Evolutionary conservation across 495 filamentous ascomycete genomes (phyloP).

Genomic region (Podospora comata): DNA sequence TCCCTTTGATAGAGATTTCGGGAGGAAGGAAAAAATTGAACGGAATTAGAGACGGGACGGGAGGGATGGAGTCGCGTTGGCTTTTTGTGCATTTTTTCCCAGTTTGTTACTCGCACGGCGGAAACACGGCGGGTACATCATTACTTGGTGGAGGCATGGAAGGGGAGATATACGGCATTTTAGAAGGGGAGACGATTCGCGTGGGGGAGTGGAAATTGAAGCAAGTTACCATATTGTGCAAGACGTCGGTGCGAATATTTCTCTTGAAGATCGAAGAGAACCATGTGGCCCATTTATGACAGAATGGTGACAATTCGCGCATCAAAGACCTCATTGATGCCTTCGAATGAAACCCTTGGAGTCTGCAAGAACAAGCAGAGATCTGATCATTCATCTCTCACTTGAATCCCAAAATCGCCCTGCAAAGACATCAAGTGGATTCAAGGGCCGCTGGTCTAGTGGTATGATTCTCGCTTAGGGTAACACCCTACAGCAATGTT

Average conservation of each 20-base stretch:
- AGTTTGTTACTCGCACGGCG: not conserved
- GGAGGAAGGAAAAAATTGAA: not conserved
- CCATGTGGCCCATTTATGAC: too few species aligned
- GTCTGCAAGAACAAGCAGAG: too few species aligned
- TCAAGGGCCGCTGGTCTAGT: constrained; percentile 6
- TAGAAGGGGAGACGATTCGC: not conserved
- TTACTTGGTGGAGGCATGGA: not conserved
- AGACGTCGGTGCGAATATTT: too few species aligned
- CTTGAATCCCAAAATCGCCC: not conserved
- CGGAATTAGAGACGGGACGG: not conserved
- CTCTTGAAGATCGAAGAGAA: too few species aligned
- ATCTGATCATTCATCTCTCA: not conserved
- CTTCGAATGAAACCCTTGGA: too few species aligned
- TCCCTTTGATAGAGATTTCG: not conserved
- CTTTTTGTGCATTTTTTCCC: not conserved
- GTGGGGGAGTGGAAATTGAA: not conserved
- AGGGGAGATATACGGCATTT: not conserved
- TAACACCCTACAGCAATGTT: not conserved
- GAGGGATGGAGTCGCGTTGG: not conserved
- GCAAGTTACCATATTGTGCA: too few species aligned
- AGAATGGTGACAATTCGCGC: too few species aligned
- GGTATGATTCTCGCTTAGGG: constrained; percentile 7
- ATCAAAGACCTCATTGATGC: too few species aligned
- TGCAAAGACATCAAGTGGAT: not conserved
- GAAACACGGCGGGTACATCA: not conserved